phyloP scores from a whole-genome alignment of 139 green algal species.

The Coccomyxa sp. region DNA sequence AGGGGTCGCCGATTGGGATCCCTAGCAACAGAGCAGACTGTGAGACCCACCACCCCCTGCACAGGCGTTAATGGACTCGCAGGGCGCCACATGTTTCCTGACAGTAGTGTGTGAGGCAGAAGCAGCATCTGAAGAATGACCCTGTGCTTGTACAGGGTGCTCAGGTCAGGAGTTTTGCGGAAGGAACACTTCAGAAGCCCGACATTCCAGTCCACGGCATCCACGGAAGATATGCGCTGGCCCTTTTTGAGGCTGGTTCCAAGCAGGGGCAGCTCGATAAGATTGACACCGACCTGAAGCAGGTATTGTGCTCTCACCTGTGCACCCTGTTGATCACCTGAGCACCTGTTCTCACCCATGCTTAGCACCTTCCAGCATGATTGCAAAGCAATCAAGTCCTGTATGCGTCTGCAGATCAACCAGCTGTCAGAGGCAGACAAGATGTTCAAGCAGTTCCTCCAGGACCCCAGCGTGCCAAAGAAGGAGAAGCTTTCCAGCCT shows the following conservation, averaged over 20 bases:
- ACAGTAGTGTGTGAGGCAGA: no score
- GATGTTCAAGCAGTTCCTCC: constrained; percentile 42
- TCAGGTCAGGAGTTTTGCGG: not conserved
- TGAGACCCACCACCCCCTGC: no score
- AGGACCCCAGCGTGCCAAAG: constrained; percentile 40
- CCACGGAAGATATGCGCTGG: constrained; percentile 56
- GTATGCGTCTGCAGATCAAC: constrained; percentile 9
- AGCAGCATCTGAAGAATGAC: no score
- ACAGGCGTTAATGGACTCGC: no score
- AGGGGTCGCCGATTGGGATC: not conserved
- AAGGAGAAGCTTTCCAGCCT: constrained; percentile 25
- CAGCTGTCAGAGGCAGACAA: constrained; percentile 21
- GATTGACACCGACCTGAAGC: constrained; percentile 42
- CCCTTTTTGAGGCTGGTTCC: constrained; percentile 47
- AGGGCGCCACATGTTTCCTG: no score
- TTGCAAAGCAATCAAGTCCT: no score
- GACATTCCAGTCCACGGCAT: constrained; percentile 34
- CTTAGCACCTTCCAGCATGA: no score
- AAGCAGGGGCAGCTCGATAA: constrained; percentile 37
- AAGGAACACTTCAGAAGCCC: constrained; percentile 8
- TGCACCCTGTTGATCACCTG: no score
- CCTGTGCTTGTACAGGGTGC: not conserved
- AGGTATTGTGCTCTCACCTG: constrained; percentile 31
- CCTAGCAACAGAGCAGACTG: no score
- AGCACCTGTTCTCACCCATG: no score